Conservation (phyloP, 129 eudicot genomes). For the Silybum marianum region DNA sequence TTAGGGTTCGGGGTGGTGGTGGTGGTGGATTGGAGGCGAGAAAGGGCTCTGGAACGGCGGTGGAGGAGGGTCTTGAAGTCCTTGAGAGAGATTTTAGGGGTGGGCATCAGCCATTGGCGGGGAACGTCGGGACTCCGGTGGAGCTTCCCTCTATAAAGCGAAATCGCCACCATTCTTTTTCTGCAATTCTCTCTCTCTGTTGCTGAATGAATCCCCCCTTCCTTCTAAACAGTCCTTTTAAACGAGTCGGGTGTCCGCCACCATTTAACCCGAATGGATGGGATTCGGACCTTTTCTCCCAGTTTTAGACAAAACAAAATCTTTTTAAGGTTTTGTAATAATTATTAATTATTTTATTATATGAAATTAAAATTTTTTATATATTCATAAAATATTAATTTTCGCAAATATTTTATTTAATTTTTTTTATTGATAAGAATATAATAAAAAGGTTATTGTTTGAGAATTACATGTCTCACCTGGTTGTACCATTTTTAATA, state of each 20-base stretch:
- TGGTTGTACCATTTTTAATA: too few species aligned
- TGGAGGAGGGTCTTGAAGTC: constrained; percentile 64
- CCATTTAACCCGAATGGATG: background rate
- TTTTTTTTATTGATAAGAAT: too few species aligned
- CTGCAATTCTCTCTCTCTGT: background rate
- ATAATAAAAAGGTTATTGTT: too few species aligned
- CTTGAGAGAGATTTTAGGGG: constrained; percentile 56
- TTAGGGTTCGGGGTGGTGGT: constrained; percentile 33
- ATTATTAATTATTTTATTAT: too few species aligned
- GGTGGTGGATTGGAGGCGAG: constrained; percentile 52
- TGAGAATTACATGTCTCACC: too few species aligned
- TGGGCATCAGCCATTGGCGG: constrained; percentile 71
- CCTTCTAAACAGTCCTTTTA: background rate
- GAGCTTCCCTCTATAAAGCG: constrained; percentile 80
- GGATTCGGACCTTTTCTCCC: background rate
- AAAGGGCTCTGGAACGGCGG: constrained; percentile 80
- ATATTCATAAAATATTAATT: too few species aligned
- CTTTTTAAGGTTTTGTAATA: too few species aligned
- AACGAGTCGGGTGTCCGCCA: constrained; percentile 1
- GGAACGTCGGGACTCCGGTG: constrained; percentile 72
- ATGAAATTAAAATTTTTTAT: too few species aligned
- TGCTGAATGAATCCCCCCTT: background rate
- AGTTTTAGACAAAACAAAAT: too few species aligned
- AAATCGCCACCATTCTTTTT: constrained; percentile 76
- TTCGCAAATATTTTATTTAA: too few species aligned